phyloP scores from a whole-genome alignment of 1,284 basidiomycete genomes.

The Ustilago loliicola region DNA sequence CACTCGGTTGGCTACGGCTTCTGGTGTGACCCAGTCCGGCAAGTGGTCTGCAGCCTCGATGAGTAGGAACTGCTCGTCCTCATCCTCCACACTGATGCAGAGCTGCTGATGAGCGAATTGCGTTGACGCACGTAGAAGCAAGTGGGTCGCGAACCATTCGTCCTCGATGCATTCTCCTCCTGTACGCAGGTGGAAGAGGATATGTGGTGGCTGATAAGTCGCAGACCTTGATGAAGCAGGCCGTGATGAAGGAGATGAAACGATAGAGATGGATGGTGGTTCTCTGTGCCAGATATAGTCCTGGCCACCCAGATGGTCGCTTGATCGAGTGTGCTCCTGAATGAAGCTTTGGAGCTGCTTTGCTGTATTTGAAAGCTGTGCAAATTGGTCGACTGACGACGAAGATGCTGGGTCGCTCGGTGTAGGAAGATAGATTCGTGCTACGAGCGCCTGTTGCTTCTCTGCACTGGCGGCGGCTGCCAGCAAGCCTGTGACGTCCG shows the following conservation, averaged over 20 bases:
- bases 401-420: conserved; percentile 12
- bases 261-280: conserved; percentile 48
- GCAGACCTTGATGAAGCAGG: conserved; percentile 8
- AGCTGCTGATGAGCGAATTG: conserved; percentile 27
- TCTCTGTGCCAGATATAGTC: conserved; percentile 69
- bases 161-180: conserved; percentile 86
- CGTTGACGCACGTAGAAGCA: conserved; percentile 69
- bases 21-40: conserved; percentile 90
- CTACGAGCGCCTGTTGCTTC: conserved; percentile 44
- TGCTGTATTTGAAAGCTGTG: conserved; percentile 26
- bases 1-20: conserved; percentile 90
- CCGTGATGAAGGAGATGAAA: conserved; percentile 17
- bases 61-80: conserved; percentile 94
- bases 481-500: conserved; percentile 37
- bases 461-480: conserved; percentile 40
- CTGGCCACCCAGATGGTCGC: conserved; percentile 20
- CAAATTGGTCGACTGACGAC: conserved; percentile 25
- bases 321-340: neutral
- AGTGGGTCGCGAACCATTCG: conserved; percentile 93
- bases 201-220: conserved; percentile 23
- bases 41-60: conserved; percentile 94
- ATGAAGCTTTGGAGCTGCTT: conserved; percentile 16
- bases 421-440: conserved; percentile 31
- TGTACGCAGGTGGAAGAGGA: conserved; percentile 43
- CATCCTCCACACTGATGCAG: conserved; percentile 77